Percentiles rank a stretch among this genome's conserved stretches.
phyloP scores from a whole-genome alignment of 345 rosid species.

The Corchorus capsularis region DNA sequence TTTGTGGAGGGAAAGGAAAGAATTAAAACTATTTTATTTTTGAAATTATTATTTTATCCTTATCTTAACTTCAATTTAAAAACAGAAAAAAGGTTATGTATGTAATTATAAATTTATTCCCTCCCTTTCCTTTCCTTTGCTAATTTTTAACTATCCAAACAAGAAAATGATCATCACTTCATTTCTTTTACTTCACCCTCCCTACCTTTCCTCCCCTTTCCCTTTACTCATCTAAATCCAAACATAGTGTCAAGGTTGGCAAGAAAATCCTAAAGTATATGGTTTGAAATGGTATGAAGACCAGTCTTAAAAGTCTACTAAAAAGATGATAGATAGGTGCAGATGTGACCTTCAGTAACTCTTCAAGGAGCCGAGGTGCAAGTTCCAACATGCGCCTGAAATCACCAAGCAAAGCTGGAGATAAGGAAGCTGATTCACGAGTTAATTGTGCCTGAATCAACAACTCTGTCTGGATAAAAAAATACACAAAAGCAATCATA shows the following conservation, averaged over 20 bases:
- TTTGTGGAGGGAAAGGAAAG: too few species aligned
- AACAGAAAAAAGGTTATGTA: too few species aligned
- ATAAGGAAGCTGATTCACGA: slow-evolving; percentile 67
- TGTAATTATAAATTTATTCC: too few species aligned
- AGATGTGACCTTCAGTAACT: slow-evolving; percentile 77
- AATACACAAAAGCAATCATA: slow-evolving; percentile 7
- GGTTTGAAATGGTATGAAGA: slow-evolving; percentile 1
- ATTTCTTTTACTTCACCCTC: too few species aligned
- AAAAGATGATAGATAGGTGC: neutral
- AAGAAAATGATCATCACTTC: too few species aligned
- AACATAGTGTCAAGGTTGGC: neutral
- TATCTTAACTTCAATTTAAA: too few species aligned
- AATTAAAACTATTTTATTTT: too few species aligned
- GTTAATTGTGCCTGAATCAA: slow-evolving; percentile 97
- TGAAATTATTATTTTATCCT: too few species aligned
- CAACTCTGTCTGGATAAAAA: slow-evolving; percentile 75
- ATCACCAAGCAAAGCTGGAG: slow-evolving; percentile 80
- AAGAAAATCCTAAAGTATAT: neutral
- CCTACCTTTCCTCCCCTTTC: too few species aligned
- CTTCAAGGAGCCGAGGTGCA: slow-evolving; percentile 97
- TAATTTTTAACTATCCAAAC: too few species aligned
- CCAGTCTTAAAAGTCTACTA: slow-evolving; percentile 9
- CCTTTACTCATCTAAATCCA: too few species aligned
- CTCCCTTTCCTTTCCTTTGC: too few species aligned
- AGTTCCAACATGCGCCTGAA: slow-evolving; percentile 87